These are phyloP conservation scores for Betula pendula DNA, from an alignment of 306 rosid species.

Conservation along the genomic window DNA sequence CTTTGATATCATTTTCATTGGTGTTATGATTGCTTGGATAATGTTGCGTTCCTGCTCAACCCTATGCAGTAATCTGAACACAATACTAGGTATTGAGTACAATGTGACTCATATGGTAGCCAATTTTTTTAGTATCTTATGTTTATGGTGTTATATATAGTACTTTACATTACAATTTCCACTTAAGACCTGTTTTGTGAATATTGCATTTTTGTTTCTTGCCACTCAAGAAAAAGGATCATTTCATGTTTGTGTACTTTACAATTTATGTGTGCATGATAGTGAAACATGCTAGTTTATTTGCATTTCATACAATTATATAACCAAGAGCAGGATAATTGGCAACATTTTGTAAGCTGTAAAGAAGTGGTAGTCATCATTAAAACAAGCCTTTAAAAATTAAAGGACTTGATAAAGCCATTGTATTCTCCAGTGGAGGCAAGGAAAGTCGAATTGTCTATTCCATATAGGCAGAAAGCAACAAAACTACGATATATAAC, in stretches of 20 bases:
- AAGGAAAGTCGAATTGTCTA: neutral
- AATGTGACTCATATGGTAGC: neutral
- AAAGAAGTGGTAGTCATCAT: neutral
- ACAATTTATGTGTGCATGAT: neutral
- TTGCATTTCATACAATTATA: neutral
- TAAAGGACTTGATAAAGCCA: neutral
- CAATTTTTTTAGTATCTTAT: neutral
- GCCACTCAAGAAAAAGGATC: neutral
- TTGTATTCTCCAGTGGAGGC: neutral
- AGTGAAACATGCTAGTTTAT: neutral
- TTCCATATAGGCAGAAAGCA: neutral
- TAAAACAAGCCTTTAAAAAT: neutral
- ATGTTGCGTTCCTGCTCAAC: neutral
- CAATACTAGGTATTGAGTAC: neutral
- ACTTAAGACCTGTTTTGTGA: neutral
- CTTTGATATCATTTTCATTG: neutral
- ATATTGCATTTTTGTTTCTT: neutral
- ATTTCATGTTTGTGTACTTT: neutral
- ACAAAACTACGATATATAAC: neutral
- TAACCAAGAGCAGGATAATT: neutral
- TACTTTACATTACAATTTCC: neutral
- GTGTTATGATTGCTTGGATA: neutral
- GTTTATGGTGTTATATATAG: neutral
- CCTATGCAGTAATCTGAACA: neutral
- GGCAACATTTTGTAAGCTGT: no score